Percentiles rank a stretch among this genome's conserved stretches.
These are phyloP conservation scores for Aegilops longissima DNA, from an alignment of 176 grass and related monocot genomes.

Conservation along the genomic window DNA sequence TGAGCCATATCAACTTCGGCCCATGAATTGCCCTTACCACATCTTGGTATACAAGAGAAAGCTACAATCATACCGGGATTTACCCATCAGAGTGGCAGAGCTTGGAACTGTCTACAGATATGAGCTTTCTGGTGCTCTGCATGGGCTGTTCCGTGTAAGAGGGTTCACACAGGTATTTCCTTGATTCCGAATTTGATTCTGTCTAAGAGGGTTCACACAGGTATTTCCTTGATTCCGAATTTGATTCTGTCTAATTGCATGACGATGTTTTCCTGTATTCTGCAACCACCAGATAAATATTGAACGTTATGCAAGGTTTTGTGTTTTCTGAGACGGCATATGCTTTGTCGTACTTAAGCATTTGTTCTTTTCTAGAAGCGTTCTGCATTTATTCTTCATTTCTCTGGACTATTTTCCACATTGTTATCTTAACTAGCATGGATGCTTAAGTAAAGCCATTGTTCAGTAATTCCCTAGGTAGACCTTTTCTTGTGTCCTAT, in stretches of 20 bases:
- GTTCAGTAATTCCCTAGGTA: not conserved
- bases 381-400: not conserved
- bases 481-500: not conserved
- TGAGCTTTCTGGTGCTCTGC: constrained; percentile 87
- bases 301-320: not conserved
- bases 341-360: not conserved
- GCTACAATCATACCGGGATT: constrained; percentile 87
- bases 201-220: constrained; percentile 87
- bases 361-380: not conserved
- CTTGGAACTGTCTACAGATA: constrained; percentile 98
- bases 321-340: not conserved
- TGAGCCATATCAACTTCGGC: constrained; percentile 89
- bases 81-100: constrained; percentile 89
- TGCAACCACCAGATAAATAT: not conserved
- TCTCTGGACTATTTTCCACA: not conserved
- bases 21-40: constrained; percentile 98
- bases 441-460: not conserved
- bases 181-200: constrained; percentile 26
- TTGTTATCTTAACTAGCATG: not conserved
- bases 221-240: constrained; percentile 33
- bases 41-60: constrained; percentile 97
- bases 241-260: constrained; percentile 9
- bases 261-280: not conserved
- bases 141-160: constrained; percentile 94
- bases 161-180: constrained; percentile 88